Conservation (phyloP, 345 rosid genomes). For the Eucalyptus caleyi region DNA sequence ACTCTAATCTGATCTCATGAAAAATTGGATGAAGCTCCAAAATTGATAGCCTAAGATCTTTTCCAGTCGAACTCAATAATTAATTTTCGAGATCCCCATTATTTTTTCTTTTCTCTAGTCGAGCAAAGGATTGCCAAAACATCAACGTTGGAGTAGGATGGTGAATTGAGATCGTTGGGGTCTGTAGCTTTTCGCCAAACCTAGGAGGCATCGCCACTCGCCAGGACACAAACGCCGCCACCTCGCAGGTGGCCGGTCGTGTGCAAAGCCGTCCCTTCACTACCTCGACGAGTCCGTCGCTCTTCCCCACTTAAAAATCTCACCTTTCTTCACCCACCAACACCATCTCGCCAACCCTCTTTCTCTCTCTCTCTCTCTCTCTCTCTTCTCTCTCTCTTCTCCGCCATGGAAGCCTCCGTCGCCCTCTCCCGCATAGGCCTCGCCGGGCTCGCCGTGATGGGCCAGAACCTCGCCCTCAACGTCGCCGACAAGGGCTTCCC, state of each 20-base stretch:
- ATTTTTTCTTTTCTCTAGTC: neutral
- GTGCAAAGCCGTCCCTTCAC: slow-evolving; percentile 21
- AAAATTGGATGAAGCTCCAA: neutral
- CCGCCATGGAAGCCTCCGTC: slow-evolving; percentile 49
- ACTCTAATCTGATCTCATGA: accelerated
- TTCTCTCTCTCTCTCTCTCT: neutral
- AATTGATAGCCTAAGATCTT: neutral
- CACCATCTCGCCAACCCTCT: neutral
- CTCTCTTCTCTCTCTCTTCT: neutral
- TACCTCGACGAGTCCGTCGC: slow-evolving; percentile 71
- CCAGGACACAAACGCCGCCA: neutral
- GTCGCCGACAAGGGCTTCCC: slow-evolving; percentile 92
- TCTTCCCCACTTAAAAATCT: neutral
- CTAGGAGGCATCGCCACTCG: neutral
- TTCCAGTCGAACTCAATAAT: neutral
- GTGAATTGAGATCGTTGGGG: neutral
- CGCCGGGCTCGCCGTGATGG: slow-evolving; percentile 98
- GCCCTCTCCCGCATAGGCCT: slow-evolving; percentile 77
- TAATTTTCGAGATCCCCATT: neutral
- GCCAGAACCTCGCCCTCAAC: slow-evolving; percentile 90
- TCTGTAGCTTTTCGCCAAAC: neutral
- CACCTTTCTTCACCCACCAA: neutral
- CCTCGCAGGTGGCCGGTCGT: neutral
- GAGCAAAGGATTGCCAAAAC: neutral
- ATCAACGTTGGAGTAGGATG: neutral